Base-by-base conservation (phyloP, 805 yeast species). In the Kodamaea laetipori region DNA sequence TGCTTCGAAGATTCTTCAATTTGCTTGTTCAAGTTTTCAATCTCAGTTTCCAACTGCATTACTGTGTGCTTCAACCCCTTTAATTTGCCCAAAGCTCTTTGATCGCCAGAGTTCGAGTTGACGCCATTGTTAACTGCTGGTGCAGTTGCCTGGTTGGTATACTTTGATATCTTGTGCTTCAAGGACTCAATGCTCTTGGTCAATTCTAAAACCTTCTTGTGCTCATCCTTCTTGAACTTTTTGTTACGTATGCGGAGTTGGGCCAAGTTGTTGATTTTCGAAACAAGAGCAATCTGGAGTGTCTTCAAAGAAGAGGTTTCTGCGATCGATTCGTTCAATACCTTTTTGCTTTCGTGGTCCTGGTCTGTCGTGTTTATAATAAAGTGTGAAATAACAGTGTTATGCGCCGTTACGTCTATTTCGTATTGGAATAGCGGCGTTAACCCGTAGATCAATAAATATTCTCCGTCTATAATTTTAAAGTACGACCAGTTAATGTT, bases 1-100 rank as follows among this genome's bases (percentile, higher is more conserved):
- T 51, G 40, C 4, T 27, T 25, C 12, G 47, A 51, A 16, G 54
- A 46, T 4, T 52, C 48, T 2, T 41, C 32, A 7, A 64, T 45
- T 31, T 55, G 48, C 23, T 39, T 39, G 17, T 55, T 52, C 34
- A 66, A 52, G 6, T 49, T 54, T 11, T 49, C 48, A 13, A 69
- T 62, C 28, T 71, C 76, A 19, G 46, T 43, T 45, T 70, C 73
- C 37, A 68, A 53, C 50, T 71, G 75, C 11, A 54, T 52, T 4
- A 68, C 71, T 0, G 69, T 57, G 43, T 69, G 72, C 46, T 69
- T 61, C 35, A 71, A 58, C 5, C 74, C 71, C 46, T 65, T 67
- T 26, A 71, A 50, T 43, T 69, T 70, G 3, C 73, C 69, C 45
- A 62, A 56, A 0, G 57, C 49, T 37, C 71, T 52, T 18, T 54